These are phyloP conservation scores for Chytriomyces hyalinus DNA, from an alignment of 192 early-diverging fungal genomes.

Conservation along the genomic window DNA sequence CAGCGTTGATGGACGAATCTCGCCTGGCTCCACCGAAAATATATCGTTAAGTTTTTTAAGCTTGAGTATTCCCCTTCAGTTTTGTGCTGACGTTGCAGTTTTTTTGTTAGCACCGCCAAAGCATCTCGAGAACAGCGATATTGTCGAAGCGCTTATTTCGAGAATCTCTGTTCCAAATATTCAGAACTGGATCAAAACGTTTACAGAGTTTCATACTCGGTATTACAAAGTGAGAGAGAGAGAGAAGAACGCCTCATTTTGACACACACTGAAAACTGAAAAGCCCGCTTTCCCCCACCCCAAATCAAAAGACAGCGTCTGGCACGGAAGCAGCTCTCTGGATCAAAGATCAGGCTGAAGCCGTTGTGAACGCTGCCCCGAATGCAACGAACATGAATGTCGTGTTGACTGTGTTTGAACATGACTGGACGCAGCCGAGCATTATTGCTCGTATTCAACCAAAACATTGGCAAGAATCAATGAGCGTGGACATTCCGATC, in stretches of 20 bases:
- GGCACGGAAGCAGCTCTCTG: constrained; percentile 43
- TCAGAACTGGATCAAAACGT: constrained; percentile 61
- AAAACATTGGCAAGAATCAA: background rate
- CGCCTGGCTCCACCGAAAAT: no score
- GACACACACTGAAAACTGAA: constrained; percentile 63
- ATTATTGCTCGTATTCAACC: constrained; percentile 77
- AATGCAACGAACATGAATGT: constrained; percentile 27
- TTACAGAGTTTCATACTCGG: no score
- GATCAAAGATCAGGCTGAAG: constrained; percentile 40
- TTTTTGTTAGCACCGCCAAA: constrained; percentile 51
- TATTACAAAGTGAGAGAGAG: no score
- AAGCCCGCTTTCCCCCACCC: constrained; percentile 81
- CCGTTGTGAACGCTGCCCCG: constrained; percentile 30
- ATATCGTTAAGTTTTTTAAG: background rate
- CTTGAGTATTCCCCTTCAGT: background rate
- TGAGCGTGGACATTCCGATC: constrained; percentile 9
- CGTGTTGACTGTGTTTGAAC: constrained; percentile 71
- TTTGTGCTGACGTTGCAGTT: background rate
- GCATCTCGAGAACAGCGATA: constrained; percentile 55
- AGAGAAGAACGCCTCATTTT: no score
- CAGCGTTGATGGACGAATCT: background rate
- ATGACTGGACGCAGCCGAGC: constrained; percentile 82
- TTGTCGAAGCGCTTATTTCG: constrained; percentile 62
- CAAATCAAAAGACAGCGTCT: constrained; percentile 76
- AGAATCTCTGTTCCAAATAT: constrained; percentile 39